A percentile compares a stretch with the other conserved stretches of the same genome.
Evolutionary conservation across 345 rosid genomes (phyloP).

Genomic region (Noccaea bulbosa): DNA sequence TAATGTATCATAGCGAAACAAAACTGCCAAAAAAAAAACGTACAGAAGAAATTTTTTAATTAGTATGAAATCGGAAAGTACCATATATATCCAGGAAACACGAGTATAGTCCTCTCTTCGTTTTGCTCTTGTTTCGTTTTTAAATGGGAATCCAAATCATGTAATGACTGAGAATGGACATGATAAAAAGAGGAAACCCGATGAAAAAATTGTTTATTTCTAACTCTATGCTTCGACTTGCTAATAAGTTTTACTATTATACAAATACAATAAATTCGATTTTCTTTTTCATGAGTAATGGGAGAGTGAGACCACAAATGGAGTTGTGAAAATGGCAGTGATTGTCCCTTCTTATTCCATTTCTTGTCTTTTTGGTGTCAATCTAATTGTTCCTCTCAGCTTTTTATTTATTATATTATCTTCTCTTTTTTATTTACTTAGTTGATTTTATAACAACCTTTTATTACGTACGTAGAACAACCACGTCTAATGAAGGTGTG

Average conservation of each 20-base stretch:
- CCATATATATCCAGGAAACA: too few relatives aligned
- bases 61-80: not conserved
- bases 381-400: constrained; percentile 36
- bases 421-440: constrained; percentile 3
- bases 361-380: constrained; percentile 42
- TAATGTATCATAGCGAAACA: not conserved
- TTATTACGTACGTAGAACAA: too few relatives aligned
- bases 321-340: constrained; percentile 41
- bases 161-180: constrained; percentile 12
- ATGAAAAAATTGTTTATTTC: not conserved
- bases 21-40: too few relatives aligned
- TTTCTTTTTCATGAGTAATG: constrained; percentile 20
- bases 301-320: constrained; percentile 43
- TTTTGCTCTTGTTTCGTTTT: not conserved
- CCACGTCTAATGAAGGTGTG: too few relatives aligned
- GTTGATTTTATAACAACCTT: not conserved
- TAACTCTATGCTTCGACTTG: constrained; percentile 25
- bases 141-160: constrained; percentile 1
- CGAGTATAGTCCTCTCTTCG: not conserved
- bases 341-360: constrained; percentile 49
- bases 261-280: constrained; percentile 10
- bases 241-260: not conserved
- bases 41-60: not conserved
- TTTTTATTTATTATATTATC: constrained; percentile 19
- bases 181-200: constrained; percentile 26